phyloP scores from a whole-genome alignment of 305 asterid genomes.

The Fraxinus platypoda region DNA sequence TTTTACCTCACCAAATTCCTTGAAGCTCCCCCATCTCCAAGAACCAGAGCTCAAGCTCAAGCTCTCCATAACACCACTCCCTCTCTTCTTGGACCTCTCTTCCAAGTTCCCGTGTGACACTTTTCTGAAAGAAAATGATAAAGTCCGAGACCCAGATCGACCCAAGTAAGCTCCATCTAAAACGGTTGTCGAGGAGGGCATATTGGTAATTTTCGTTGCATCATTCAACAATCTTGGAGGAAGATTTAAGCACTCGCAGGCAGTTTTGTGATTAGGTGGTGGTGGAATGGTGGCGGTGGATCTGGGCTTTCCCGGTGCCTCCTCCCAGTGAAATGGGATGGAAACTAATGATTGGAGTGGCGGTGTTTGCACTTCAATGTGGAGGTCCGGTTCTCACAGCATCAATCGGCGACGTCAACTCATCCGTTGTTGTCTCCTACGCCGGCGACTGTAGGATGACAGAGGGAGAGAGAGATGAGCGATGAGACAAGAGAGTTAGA shows the following conservation, averaged over 20 bases:
- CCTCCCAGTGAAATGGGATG: slow-evolving; percentile 82
- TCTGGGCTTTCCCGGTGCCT: slow-evolving; percentile 74
- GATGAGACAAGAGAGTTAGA: too few relatives aligned
- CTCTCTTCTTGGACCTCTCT: slow-evolving; percentile 18
- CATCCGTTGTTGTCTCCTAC: too few relatives aligned
- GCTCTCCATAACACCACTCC: slow-evolving; percentile 12
- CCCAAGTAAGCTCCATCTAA: slow-evolving; percentile 56
- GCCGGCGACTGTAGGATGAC: too few relatives aligned
- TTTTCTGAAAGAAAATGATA: slow-evolving; percentile 48
- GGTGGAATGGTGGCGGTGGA: background rate
- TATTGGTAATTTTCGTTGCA: slow-evolving; percentile 25
- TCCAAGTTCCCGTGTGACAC: slow-evolving; percentile 29
- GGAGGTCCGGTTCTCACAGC: too few relatives aligned
- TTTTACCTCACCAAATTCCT: too few relatives aligned
- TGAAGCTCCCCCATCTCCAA: too few relatives aligned
- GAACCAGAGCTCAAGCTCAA: too few relatives aligned
- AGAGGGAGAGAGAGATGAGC: too few relatives aligned
- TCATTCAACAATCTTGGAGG: slow-evolving; percentile 54
- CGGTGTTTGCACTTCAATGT: slow-evolving; percentile 53
- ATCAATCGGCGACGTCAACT: too few relatives aligned
- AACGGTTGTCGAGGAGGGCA: slow-evolving; percentile 52
- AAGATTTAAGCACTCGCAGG: slow-evolving; percentile 48
- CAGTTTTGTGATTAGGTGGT: slow-evolving; percentile 18
- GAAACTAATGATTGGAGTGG: slow-evolving; percentile 50
- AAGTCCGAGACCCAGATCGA: slow-evolving; percentile 33